Conservation (phyloP, 768 basidiomycete species). For the Fomitopsis serialis region DNA sequence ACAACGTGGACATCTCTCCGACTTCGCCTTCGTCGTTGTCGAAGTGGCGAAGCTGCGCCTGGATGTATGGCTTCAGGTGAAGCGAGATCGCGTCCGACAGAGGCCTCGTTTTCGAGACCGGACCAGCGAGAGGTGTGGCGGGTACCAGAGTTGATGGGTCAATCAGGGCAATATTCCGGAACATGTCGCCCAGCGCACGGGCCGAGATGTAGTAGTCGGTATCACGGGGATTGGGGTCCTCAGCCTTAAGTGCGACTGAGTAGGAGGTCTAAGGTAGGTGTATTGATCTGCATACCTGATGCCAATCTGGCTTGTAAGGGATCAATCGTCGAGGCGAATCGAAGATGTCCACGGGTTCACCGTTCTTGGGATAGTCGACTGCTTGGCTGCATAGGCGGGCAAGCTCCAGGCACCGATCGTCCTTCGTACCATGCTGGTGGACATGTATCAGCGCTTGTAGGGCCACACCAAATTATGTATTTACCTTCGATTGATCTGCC, state of each 20-base stretch:
- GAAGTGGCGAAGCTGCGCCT: constrained; percentile 16
- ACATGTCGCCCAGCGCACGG: constrained; percentile 68
- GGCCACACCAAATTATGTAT: not conserved
- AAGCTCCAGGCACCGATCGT: constrained; percentile 49
- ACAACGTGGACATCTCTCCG: constrained; percentile 33
- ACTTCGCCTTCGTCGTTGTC: constrained; percentile 16
- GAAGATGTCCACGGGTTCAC: constrained; percentile 52
- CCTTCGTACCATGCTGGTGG: constrained; percentile 53
- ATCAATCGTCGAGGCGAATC: constrained; percentile 51
- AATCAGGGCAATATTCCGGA: constrained; percentile 51
- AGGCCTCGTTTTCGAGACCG: not conserved
- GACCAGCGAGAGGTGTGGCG: not conserved
- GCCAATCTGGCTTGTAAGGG: constrained; percentile 76
- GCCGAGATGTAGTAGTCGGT: constrained; percentile 69
- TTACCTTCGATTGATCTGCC: constrained; percentile 67
- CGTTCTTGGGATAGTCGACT: constrained; percentile 80
- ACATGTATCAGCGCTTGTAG: not conserved
- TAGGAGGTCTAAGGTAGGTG: not conserved
- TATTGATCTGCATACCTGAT: constrained; percentile 27
- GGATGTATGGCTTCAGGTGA: constrained; percentile 17
- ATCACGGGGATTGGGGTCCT: constrained; percentile 35
- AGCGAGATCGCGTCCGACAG: constrained; percentile 21
- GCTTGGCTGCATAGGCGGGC: constrained; percentile 62
- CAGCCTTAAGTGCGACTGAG: constrained; percentile 7
- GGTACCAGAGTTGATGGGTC: constrained; percentile 26